These are phyloP conservation scores for Aquilaria agallochum DNA, from an alignment of 441 rosid genomes.

Conservation along the genomic window DNA sequence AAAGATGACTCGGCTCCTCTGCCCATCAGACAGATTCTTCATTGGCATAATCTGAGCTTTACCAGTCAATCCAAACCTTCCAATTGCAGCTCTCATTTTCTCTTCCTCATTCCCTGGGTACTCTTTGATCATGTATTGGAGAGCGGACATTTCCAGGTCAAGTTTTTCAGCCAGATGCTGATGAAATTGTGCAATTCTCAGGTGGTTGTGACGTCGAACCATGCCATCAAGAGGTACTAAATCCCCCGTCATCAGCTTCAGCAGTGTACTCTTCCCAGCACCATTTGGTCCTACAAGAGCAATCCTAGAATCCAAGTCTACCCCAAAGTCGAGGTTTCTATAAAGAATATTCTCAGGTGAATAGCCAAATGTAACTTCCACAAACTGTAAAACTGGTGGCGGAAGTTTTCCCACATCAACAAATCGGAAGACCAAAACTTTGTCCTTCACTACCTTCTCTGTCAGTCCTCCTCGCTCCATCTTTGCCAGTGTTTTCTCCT, in stretches of 20 bases:
- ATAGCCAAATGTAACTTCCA: slow-evolving; percentile 89
- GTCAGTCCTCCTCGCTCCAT: slow-evolving; percentile 99
- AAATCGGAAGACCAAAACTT: slow-evolving; percentile 79
- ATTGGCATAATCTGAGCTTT: slow-evolving; percentile 98
- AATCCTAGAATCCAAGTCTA: slow-evolving; percentile 88
- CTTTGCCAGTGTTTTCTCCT: slow-evolving; percentile 95
- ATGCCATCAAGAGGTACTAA: slow-evolving; percentile 80
- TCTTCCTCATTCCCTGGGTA: slow-evolving; percentile 94
- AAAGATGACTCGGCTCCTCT: slow-evolving; percentile 88
- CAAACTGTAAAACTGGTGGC: slow-evolving; percentile 98
- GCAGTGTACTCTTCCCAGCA: slow-evolving; percentile 93
- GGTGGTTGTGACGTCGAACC: slow-evolving; percentile 93
- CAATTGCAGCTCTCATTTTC: slow-evolving; percentile 88
- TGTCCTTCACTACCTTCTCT: slow-evolving; percentile 70
- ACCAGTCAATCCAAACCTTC: slow-evolving; percentile 83
- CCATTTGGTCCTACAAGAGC: slow-evolving; percentile 98
- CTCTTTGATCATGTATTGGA: slow-evolving; percentile 76
- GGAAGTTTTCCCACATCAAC: slow-evolving; percentile 95
- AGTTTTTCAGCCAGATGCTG: slow-evolving; percentile 96
- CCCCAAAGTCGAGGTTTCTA: slow-evolving; percentile 89
- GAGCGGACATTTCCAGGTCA: slow-evolving; percentile 77
- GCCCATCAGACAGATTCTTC: slow-evolving; percentile 94
- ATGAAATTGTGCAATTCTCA: slow-evolving; percentile 89
- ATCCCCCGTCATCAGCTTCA: slow-evolving; percentile 97
- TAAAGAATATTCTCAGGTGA: slow-evolving; percentile 77